Conservation (phyloP, 78 protist species). For the Polysphondylium violaceum region DNA sequence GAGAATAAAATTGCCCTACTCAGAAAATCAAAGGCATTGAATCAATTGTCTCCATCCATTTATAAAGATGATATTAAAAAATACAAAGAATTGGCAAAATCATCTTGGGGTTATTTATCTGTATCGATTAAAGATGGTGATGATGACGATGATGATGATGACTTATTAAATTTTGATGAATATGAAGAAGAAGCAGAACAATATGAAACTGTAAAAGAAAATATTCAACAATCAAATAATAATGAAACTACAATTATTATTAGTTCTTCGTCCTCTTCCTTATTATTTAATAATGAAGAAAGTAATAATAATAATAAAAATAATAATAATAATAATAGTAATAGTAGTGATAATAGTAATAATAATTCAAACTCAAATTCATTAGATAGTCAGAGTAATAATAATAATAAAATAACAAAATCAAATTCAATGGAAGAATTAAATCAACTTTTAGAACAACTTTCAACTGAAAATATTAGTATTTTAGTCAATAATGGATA, state of each 20-base stretch:
- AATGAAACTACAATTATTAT: too few relatives aligned
- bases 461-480: conserved; percentile 43
- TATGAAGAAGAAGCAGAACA: neutral
- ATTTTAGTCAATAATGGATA: conserved; percentile 38
- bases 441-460: conserved; percentile 36
- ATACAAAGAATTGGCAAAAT: neutral
- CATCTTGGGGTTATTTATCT: conserved; percentile 47
- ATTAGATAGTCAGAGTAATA: neutral
- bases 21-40: neutral
- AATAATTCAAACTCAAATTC: too few relatives aligned
- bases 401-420: neutral
- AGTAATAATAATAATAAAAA: too few relatives aligned
- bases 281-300: too few relatives aligned
- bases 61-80: neutral
- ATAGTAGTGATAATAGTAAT: too few relatives aligned
- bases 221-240: too few relatives aligned
- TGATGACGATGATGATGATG: neutral
- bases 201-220: too few relatives aligned
- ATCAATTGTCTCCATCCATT: neutral
- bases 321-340: too few relatives aligned
- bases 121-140: neutral
- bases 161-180: too few relatives aligned
- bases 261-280: too few relatives aligned
- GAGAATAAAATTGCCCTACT: conserved; percentile 12
- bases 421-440: conserved; percentile 55